phyloP scores from a whole-genome alignment of 768 basidiomycete species.

The Boletus tylopilopsis region DNA sequence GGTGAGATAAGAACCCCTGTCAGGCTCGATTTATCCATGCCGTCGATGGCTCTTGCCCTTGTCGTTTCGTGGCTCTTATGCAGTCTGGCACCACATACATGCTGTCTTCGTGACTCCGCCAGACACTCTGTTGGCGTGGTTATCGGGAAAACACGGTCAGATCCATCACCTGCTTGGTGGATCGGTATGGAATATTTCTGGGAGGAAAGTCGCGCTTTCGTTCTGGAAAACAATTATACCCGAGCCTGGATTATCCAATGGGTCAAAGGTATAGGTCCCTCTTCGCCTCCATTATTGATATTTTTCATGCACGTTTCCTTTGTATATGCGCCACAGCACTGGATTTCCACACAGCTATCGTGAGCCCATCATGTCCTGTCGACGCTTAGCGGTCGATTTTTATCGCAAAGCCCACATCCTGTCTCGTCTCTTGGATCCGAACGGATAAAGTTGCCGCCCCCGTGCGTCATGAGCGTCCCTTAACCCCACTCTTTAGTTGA shows the following conservation, averaged over 20 bases:
- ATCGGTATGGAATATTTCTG: slow-evolving; percentile 3
- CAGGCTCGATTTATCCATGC: slow-evolving; percentile 1
- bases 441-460: too few species aligned
- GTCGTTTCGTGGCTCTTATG: not conserved
- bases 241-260: slow-evolving; percentile 1
- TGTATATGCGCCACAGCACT: not conserved
- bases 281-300: too few species aligned
- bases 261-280: not conserved
- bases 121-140: not conserved
- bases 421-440: not conserved
- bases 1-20: not conserved
- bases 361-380: not conserved
- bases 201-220: too few species aligned
- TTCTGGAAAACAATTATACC: not conserved
- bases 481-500: not conserved
- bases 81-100: not conserved
- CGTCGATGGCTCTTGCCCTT: slow-evolving; percentile 3
- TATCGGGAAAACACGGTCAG: not conserved
- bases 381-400: too few species aligned
- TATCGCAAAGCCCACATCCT: too few species aligned
- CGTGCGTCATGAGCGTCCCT: too few species aligned
- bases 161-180: slow-evolving; percentile 4
- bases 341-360: not conserved
- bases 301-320: too few species aligned
- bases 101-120: not conserved